Base-by-base conservation (phyloP, 1,284 basidiomycete genomes). In the Ceratobasidium sp. region DNA sequence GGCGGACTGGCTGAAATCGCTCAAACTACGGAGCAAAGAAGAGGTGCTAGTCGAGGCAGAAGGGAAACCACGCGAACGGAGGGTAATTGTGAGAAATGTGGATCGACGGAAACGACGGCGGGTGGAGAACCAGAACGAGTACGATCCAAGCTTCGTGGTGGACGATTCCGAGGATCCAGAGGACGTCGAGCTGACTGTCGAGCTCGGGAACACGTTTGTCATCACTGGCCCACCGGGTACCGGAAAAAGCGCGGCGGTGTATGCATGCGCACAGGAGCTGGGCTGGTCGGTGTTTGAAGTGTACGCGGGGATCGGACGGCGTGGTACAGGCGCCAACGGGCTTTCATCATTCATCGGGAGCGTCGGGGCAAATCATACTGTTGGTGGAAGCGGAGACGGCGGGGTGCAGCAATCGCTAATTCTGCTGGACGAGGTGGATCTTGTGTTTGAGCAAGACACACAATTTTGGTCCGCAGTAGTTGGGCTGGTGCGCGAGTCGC, bases 281-380 rank as follows among this genome's bases (percentile, higher is more conserved):
- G 94, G 92, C 4, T 99, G 92, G 91, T 93, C 97, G 64, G 89
- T 99, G 12, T 98, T 99, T 78, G 97, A 99, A 80, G 93, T 99
- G 9, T 94, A 95, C 81, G 92, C 97, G n/a, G 97, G 97, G 3
- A 90, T 96, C 73, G 94, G 94, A 28, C 91, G 87, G 77, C 87
- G 97, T 25, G 69, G 69, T 14, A 92, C 88, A 54, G 93, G 92
- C 1, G 84, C 88, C 42, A 71, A 54, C 23, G 92, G 89, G 75
- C 81, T 99, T 72, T 87, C 92, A 69, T 84, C 86, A 67, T 86
- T 96, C 73, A 88, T 99, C 25, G 97, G 97, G 11, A 94, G 97
- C 76, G 92, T 98, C 0, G 93, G 93, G 11, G 92, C 88, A 81
- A 99, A 98, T 79, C 96, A 98, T 79, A 85, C 91, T 73, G 89